A percentile compares a stretch with the other conserved stretches of the same genome.
These are phyloP conservation scores for Geum urbanum DNA, from an alignment of 306 rosid genomes.

Conservation along the genomic window DNA sequence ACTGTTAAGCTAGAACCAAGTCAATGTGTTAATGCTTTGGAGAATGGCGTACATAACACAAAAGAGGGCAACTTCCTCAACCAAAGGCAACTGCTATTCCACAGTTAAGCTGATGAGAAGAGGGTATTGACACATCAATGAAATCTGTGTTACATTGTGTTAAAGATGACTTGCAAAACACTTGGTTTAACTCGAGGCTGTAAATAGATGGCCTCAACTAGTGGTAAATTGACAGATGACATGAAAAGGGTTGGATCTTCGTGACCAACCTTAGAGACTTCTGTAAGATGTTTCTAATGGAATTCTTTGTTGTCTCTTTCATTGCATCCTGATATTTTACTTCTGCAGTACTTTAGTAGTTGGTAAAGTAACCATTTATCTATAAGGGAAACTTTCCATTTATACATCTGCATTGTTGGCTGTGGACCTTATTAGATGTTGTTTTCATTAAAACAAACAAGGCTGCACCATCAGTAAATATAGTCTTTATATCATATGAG, in stretches of 20 bases:
- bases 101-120: constrained; percentile 21
- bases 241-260: not conserved
- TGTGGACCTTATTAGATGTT: too few relatives aligned
- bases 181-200: not conserved
- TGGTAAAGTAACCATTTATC: too few relatives aligned
- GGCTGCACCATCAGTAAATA: too few relatives aligned
- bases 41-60: constrained; percentile 20
- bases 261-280: not conserved
- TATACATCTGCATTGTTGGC: too few relatives aligned
- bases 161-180: not conserved
- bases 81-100: constrained; percentile 25
- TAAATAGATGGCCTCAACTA: not conserved
- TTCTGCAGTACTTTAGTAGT: not conserved
- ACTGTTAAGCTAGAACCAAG: constrained; percentile 19
- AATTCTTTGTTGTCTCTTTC: not conserved
- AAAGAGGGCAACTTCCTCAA: constrained; percentile 21
- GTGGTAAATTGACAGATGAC: not conserved
- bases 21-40: constrained; percentile 16
- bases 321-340: not conserved
- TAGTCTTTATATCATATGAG: too few relatives aligned
- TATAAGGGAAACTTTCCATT: too few relatives aligned
- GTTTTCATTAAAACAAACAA: too few relatives aligned
- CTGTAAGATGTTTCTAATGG: not conserved
- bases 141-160: not conserved
- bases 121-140: constrained; percentile 35